Conservation (phyloP, 257 asterid genomes). For the Rauvolfia tetraphylla region DNA sequence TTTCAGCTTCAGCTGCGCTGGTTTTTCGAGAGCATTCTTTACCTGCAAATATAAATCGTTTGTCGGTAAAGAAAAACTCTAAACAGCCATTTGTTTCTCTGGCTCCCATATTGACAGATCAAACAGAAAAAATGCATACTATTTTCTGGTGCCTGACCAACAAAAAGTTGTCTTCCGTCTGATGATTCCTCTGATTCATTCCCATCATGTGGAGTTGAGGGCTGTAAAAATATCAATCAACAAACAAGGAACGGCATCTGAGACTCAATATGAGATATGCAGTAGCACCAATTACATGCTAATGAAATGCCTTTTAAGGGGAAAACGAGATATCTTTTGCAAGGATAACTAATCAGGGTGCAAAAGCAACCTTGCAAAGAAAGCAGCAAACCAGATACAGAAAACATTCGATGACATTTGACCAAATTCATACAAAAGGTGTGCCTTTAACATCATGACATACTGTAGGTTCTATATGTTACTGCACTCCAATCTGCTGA, state of each 20-base stretch:
- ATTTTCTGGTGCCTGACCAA: constrained; percentile 22
- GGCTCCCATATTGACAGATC: neutral
- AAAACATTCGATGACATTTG: neutral
- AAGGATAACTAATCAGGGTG: neutral
- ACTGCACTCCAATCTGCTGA: neutral
- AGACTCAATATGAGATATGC: neutral
- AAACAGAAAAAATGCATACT: constrained; percentile 20
- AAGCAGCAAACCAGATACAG: neutral
- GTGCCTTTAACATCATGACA: neutral
- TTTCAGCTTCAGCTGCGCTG: constrained; percentile 19
- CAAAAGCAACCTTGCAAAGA: neutral
- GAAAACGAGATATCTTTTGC: neutral
- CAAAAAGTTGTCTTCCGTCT: constrained; percentile 20
- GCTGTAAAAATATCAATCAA: neutral
- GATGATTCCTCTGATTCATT: constrained; percentile 18
- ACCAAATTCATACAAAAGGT: neutral
- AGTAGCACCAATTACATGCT: neutral
- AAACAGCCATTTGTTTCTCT: neutral
- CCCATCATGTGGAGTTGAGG: constrained; percentile 27
- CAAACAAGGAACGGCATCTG: neutral
- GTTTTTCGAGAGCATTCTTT: constrained; percentile 22
- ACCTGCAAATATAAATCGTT: constrained; percentile 30
- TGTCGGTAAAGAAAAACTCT: constrained; percentile 11
- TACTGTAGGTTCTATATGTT: neutral
- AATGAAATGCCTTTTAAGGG: neutral